Base-by-base conservation (phyloP, 352 stramenopile species). In the Phytophthora chlamydospora region DNA sequence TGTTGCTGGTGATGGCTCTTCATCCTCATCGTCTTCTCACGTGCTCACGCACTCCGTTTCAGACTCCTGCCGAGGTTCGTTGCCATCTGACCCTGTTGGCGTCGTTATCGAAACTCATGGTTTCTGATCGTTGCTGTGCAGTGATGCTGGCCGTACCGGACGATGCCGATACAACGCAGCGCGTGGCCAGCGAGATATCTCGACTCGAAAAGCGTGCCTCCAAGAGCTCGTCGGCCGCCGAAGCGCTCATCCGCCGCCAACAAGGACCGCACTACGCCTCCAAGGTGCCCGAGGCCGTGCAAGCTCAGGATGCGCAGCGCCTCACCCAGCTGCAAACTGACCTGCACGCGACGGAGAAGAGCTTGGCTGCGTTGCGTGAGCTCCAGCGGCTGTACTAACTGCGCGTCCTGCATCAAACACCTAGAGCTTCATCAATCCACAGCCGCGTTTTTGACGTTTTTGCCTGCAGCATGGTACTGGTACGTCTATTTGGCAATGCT, bases 221-320 rank as follows among this genome's bases (percentile, higher is more conserved):
- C 3, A 96, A 96, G 62, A 83, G 74, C 53, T 33, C 71, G 10
- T 73, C 78, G 7, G 73, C 83, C 1, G 44, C 81, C 10, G 59
- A 88, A 19, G 71, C 61, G 12, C 74, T 94, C 1, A 19, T 69
- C 12, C 50, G 64, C 3, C 85, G 84, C 33, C 72, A 78, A 31
- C 32, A 67, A 1, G 73, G 78, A 19, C 47, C 73, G 3, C 75
- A 86, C 10, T 96, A 96, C 54, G 19, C 55, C 0, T 41, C 27
- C 16, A 92, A 91, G 41, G 87, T 96, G 14, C 87, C 87, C 0
- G 78, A 90, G 21, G 38, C 65, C 7, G 73, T 93, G 27, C 83
- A 85, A 56, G 51, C 69, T 29, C 85, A 93, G 63, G 81, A 91
- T 34, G 55, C 63, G 11, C 76, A 79, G 40, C 83, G 85, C 11